Evolutionary conservation across 305 asterid species (phyloP).

Genomic region (Fraxinus dipetala): DNA sequence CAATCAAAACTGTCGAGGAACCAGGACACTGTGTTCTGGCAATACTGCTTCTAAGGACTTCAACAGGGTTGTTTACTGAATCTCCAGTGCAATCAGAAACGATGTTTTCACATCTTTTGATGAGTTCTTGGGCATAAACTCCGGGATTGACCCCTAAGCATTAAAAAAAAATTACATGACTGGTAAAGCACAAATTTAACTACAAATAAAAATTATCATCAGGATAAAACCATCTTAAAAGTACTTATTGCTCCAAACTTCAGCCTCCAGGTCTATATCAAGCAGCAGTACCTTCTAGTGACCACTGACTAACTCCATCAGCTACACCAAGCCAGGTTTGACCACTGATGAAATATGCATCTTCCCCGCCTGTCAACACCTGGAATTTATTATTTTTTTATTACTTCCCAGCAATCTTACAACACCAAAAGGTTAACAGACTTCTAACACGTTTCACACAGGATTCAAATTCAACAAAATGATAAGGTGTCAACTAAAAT

Average conservation of each 20-base stretch:
- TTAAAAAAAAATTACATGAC: not conserved
- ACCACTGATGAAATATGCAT: conserved; percentile 67
- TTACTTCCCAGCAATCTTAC: conserved; percentile 41
- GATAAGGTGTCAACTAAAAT: not conserved
- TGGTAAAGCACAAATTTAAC: not conserved
- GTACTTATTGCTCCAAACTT: not conserved
- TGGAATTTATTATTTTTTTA: conserved; percentile 64
- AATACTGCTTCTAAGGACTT: conserved; percentile 53
- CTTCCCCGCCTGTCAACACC: conserved; percentile 97
- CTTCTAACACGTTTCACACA: conserved; percentile 3
- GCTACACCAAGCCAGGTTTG: conserved; percentile 86
- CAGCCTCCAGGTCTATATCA: not conserved
- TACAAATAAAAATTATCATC: not conserved
- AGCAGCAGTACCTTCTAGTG: conserved; percentile 56
- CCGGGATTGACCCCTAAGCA: conserved; percentile 63
- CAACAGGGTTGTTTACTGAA: conserved; percentile 37
- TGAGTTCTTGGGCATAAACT: conserved; percentile 66
- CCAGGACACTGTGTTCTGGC: conserved; percentile 58
- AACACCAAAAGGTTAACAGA: conserved; percentile 16
- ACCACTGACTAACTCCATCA: conserved; percentile 84
- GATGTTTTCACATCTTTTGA: conserved; percentile 47
- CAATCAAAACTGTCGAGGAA: conserved; percentile 63
- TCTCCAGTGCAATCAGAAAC: conserved; percentile 38
- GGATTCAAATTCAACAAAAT: not conserved
- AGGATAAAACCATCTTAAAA: not conserved